Percentiles rank a stretch among this genome's conserved stretches.
Conservation (phyloP, 2,329 filamentous ascomycete species). For the Diatrype stigma region DNA sequence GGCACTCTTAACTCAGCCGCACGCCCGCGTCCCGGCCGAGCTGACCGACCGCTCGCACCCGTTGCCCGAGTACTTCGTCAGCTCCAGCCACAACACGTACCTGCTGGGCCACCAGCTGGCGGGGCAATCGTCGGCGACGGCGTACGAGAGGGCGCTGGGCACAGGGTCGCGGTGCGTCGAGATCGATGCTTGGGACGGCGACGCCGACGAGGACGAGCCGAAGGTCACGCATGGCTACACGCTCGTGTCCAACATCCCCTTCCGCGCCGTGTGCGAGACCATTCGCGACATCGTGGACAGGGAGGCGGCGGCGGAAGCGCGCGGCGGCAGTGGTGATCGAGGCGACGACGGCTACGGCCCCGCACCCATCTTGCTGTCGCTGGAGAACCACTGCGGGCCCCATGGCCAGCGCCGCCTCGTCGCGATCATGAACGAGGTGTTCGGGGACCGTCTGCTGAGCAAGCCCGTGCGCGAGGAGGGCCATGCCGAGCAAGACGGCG, state of each 20-base stretch:
- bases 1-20: constrained; percentile 50
- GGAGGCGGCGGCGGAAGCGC: constrained; percentile 40
- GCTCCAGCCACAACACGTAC: constrained; percentile 71
- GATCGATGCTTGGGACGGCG: constrained; percentile 69
- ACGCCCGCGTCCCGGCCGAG: constrained; percentile 51
- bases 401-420: constrained; percentile 58
- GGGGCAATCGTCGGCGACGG: constrained; percentile 57
- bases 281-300: constrained; percentile 59
- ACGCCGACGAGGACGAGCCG: constrained; percentile 56
- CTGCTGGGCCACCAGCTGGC: constrained; percentile 66
- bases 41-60: constrained; percentile 56
- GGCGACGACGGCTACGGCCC: constrained; percentile 35
- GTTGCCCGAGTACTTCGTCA: constrained; percentile 67
- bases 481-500: constrained; percentile 48
- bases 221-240: constrained; percentile 70
- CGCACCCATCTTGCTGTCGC: constrained; percentile 59
- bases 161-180: constrained; percentile 67
- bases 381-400: constrained; percentile 63
- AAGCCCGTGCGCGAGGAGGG: constrained; percentile 53
- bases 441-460: constrained; percentile 56
- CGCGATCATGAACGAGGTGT: constrained; percentile 62
- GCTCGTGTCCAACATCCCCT: constrained; percentile 60
- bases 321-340: constrained; percentile 24
- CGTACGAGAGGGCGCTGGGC: constrained; percentile 58
- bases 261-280: constrained; percentile 61